Conservation (phyloP, 345 rosid genomes). For the Psidium guajava region DNA sequence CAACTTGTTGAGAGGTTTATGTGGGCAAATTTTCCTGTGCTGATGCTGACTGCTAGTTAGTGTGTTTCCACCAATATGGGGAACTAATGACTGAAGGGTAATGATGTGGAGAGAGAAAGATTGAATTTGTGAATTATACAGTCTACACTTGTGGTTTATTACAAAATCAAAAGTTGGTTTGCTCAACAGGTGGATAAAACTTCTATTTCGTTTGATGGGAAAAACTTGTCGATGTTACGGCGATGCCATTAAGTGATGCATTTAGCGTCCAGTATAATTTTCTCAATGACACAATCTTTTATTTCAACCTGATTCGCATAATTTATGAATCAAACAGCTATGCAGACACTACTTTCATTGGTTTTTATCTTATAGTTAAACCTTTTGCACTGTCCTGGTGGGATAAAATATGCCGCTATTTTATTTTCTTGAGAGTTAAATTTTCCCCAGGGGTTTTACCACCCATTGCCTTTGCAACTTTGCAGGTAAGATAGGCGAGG, state of each 20-base stretch:
- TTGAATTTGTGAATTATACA: background rate
- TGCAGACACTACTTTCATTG: background rate
- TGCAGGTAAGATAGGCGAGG: slow-evolving; percentile 65
- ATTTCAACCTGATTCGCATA: background rate
- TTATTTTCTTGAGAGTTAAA: background rate
- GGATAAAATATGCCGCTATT: background rate
- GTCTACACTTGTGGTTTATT: background rate
- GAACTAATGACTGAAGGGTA: background rate
- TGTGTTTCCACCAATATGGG: background rate
- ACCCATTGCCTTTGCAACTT: background rate
- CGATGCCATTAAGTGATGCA: background rate
- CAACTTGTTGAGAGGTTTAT: background rate
- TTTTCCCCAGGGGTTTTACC: background rate
- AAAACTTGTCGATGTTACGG: background rate
- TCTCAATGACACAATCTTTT: background rate
- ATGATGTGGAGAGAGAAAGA: background rate
- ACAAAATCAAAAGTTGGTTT: background rate
- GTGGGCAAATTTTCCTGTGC: background rate
- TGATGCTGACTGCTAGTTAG: background rate
- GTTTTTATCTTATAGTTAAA: background rate
- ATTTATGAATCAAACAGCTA: background rate
- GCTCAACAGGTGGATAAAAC: background rate
- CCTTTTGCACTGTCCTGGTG: background rate
- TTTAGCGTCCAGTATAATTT: background rate
- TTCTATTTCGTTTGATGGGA: background rate